Evolutionary conservation across 2,329 filamentous ascomycete genomes (phyloP).

Genomic region (Pleomassaria siparia): DNA sequence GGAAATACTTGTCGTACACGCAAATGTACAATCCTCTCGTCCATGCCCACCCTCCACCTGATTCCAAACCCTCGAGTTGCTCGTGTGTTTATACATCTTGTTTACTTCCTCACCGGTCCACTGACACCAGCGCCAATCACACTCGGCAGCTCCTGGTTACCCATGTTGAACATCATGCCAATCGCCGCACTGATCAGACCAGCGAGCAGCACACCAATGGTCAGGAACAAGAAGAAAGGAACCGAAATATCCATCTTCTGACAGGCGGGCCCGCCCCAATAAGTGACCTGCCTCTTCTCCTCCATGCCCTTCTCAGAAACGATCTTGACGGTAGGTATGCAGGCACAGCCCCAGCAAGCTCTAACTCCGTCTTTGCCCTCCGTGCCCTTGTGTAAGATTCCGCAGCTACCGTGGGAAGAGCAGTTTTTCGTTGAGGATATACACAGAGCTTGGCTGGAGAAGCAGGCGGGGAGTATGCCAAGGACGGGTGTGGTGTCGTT

Average conservation of each 20-base stretch:
- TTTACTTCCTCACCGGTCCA: slow-evolving; percentile 54
- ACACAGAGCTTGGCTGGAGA: slow-evolving; percentile 70
- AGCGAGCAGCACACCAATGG: slow-evolving; percentile 71
- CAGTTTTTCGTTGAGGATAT: slow-evolving; percentile 72
- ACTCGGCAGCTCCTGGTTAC: slow-evolving; percentile 83
- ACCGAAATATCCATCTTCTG: slow-evolving; percentile 89
- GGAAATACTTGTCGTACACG: slow-evolving; percentile 26
- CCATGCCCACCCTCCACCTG: background rate
- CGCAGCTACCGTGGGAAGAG: slow-evolving; percentile 78
- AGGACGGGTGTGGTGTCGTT: slow-evolving; percentile 40
- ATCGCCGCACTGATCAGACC: slow-evolving; percentile 70
- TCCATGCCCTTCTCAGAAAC: slow-evolving; percentile 51
- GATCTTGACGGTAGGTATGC: slow-evolving; percentile 60
- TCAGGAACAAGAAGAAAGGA: slow-evolving; percentile 83
- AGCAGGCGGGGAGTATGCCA: slow-evolving; percentile 71
- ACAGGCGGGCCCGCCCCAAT: slow-evolving; percentile 85
- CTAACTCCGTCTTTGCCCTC: slow-evolving; percentile 40
- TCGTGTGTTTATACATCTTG: too few species aligned
- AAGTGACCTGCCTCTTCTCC: slow-evolving; percentile 58
- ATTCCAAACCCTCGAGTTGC: background rate
- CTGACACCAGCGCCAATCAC: slow-evolving; percentile 96
- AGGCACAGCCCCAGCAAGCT: slow-evolving; percentile 78
- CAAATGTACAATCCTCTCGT: slow-evolving; percentile 27
- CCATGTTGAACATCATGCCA: slow-evolving; percentile 78
- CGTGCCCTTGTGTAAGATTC: slow-evolving; percentile 60